Percentiles rank a stretch among this genome's conserved stretches.
phyloP scores from a whole-genome alignment of 2,329 filamentous ascomycete species.

The Diplodia intermedia region DNA sequence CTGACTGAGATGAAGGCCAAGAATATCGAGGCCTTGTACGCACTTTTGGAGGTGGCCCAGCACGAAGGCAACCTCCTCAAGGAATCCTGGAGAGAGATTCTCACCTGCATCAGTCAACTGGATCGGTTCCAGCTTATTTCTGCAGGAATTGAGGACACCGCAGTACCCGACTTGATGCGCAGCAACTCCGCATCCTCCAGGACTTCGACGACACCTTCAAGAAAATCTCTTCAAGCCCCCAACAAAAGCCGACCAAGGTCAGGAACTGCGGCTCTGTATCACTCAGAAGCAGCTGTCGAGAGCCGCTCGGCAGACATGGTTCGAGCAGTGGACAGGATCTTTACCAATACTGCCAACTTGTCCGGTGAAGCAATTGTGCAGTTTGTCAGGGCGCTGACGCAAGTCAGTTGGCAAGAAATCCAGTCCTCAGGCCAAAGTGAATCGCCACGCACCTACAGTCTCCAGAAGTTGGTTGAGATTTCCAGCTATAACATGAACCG shows the following conservation, averaged over 20 bases:
- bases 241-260: slow-evolving; percentile 44
- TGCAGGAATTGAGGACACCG: slow-evolving; percentile 90
- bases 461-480: slow-evolving; percentile 98
- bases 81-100: slow-evolving; percentile 91
- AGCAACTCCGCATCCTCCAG: slow-evolving; percentile 36
- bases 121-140: slow-evolving; percentile 95
- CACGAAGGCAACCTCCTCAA: slow-evolving; percentile 89
- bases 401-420: slow-evolving; percentile 99
- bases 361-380: slow-evolving; percentile 94
- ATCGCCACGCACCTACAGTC: slow-evolving; percentile 91
- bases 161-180: slow-evolving; percentile 72
- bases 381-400: slow-evolving; percentile 89
- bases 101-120: slow-evolving; percentile 94
- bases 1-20: slow-evolving; percentile 93
- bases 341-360: slow-evolving; percentile 92
- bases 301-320: slow-evolving; percentile 92
- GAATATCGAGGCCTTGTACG: slow-evolving; percentile 93
- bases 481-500: slow-evolving; percentile 99
- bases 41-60: slow-evolving; percentile 88
- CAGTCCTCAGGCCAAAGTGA: slow-evolving; percentile 96
- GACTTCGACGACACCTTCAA: slow-evolving; percentile 73
- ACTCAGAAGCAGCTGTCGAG: slow-evolving; percentile 85
- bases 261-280: slow-evolving; percentile 52
- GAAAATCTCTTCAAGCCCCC: slow-evolving; percentile 70
- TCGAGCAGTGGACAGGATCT: slow-evolving; percentile 91